Conservation (phyloP, 805 yeast species). For the Barnettozyma wickerhamii region DNA sequence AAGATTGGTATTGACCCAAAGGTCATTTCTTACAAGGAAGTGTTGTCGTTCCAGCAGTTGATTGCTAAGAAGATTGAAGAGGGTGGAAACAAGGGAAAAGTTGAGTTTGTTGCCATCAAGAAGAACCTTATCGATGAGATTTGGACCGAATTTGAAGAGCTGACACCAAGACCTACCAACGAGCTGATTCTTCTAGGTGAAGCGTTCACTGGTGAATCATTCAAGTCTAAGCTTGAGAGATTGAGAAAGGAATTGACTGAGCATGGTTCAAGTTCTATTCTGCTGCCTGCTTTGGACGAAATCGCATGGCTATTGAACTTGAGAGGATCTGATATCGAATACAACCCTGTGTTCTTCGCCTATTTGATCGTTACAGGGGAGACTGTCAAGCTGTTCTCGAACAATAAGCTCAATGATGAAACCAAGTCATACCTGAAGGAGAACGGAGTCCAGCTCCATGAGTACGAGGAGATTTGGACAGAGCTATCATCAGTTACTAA, state of each 20-base stretch:
- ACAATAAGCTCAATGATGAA: constrained; percentile 37
- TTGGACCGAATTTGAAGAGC: constrained; percentile 64
- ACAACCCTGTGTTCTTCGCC: constrained; percentile 82
- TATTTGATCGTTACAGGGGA: constrained; percentile 44
- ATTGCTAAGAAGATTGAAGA: constrained; percentile 26
- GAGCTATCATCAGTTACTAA: constrained; percentile 37
- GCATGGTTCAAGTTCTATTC: constrained; percentile 38
- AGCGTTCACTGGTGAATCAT: constrained; percentile 62
- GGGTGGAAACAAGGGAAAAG: constrained; percentile 29
- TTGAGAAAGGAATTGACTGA: constrained; percentile 35
- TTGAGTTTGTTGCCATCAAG: constrained; percentile 47
- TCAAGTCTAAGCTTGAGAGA: constrained; percentile 50
- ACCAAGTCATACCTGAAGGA: constrained; percentile 37
- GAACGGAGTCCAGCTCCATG: constrained; percentile 43
- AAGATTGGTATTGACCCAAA: constrained; percentile 83
- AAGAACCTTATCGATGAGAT: constrained; percentile 70
- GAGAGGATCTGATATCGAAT: constrained; percentile 79
- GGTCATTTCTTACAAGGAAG: constrained; percentile 48
- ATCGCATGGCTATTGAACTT: constrained; percentile 88
- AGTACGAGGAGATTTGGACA: constrained; percentile 55
- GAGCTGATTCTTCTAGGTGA: constrained; percentile 46
- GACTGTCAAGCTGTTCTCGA: constrained; percentile 48
- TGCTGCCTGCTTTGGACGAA: constrained; percentile 78
- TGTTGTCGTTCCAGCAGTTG: constrained; percentile 24
- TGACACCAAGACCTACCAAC: constrained; percentile 53